Conservation (phyloP, 768 basidiomycete species). For the Tulasnella sp. region DNA sequence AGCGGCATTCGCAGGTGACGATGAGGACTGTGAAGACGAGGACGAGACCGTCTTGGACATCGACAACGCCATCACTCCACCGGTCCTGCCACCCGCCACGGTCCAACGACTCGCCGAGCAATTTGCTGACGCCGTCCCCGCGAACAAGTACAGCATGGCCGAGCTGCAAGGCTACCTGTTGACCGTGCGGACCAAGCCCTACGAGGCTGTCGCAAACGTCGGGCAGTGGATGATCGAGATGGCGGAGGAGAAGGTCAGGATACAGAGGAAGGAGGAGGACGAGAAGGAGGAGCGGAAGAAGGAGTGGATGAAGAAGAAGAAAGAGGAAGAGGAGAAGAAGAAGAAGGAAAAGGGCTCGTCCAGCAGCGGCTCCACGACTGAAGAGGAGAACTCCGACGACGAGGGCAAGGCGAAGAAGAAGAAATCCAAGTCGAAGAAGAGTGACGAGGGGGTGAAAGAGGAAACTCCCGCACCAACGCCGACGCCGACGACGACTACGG, state of each 20-base stretch:
- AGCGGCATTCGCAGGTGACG: neutral
- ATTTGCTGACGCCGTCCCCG: conserved; percentile 48
- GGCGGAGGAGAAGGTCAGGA: conserved; percentile 39
- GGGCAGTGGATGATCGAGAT: conserved; percentile 47
- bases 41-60: conserved; percentile 19
- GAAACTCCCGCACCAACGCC: neutral
- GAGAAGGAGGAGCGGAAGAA: conserved; percentile 23
- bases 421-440: conserved; percentile 9
- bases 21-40: neutral
- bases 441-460: neutral
- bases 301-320: conserved; percentile 5
- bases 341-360: conserved; percentile 33
- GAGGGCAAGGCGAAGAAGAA: neutral
- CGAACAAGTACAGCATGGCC: conserved; percentile 53
- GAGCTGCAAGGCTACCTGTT: conserved; percentile 61
- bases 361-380: conserved; percentile 31
- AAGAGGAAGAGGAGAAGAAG: conserved; percentile 21
- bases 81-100: neutral
- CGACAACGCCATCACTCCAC: conserved; percentile 18
- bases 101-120: conserved; percentile 39
- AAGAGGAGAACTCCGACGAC: neutral
- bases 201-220: conserved; percentile 34
- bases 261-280: conserved; percentile 34
- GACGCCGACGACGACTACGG: neutral
- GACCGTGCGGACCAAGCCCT: conserved; percentile 37